Conservation (phyloP, 805 yeast species). For the Myxozyma neotropica region DNA sequence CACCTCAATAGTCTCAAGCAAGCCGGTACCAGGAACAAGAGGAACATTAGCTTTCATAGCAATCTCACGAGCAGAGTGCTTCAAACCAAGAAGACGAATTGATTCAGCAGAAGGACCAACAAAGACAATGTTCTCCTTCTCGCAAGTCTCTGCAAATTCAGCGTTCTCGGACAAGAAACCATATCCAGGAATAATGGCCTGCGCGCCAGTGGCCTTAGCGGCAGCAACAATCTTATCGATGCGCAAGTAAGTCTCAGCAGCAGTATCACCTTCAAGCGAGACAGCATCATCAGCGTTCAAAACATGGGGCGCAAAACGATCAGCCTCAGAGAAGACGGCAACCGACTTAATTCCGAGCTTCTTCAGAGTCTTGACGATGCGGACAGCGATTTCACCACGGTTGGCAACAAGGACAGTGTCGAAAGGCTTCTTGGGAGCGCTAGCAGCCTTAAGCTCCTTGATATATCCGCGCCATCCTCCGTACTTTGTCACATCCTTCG, state of each 20-base stretch:
- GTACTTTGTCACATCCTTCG: conserved; percentile 76
- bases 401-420: conserved; percentile 81
- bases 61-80: conserved; percentile 95
- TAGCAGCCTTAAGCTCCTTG: conserved; percentile 57
- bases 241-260: conserved; percentile 88
- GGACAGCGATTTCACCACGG: conserved; percentile 96
- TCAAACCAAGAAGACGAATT: conserved; percentile 85
- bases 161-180: conserved; percentile 97
- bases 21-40: conserved; percentile 94
- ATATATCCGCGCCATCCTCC: conserved; percentile 85
- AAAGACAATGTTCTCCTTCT: conserved; percentile 77
- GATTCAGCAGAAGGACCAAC: conserved; percentile 98
- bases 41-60: conserved; percentile 94
- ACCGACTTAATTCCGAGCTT: conserved; percentile 75
- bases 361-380: conserved; percentile 86
- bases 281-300: conserved; percentile 78
- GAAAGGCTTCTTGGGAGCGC: conserved; percentile 30
- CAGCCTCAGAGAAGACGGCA: conserved; percentile 90
- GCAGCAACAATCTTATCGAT: conserved; percentile 84
- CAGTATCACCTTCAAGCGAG: conserved; percentile 76
- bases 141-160: conserved; percentile 89
- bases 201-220: conserved; percentile 79
- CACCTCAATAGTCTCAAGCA: conserved; percentile 69
- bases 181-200: conserved; percentile 98
- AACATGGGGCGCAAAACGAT: conserved; percentile 86